Percentiles rank a stretch among this genome's conserved stretches.
Conservation (phyloP, 2,329 filamentous ascomycete genomes). For the Hymenoscyphus albidus region DNA sequence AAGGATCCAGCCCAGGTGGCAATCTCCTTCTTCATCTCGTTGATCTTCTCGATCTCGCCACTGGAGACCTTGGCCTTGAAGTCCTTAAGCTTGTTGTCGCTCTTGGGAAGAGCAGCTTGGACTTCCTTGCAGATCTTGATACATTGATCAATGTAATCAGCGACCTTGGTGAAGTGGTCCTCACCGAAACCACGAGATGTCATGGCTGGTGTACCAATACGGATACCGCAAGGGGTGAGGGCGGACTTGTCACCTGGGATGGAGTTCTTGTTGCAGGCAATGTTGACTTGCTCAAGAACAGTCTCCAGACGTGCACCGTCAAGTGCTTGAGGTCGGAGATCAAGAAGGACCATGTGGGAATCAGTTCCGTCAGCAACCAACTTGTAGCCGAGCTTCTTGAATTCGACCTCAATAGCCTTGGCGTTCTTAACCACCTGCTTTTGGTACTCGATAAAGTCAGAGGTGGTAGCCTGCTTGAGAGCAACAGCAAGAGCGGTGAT, state of each 20-base stretch:
- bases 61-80: conserved; percentile 89
- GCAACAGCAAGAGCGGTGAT: conserved; percentile 96
- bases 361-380: conserved; percentile 94
- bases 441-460: conserved; percentile 94
- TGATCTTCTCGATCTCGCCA: conserved; percentile 77
- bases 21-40: conserved; percentile 84
- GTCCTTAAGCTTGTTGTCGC: conserved; percentile 99
- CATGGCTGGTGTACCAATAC: conserved; percentile 97
- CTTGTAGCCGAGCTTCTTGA: conserved; percentile 87
- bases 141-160: conserved; percentile 79
- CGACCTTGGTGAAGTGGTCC: conserved; percentile 88
- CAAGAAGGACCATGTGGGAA: conserved; percentile 94
- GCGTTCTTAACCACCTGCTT: conserved; percentile 89
- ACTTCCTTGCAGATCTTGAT: conserved; percentile 89
- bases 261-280: conserved; percentile 99
- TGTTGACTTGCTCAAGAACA: conserved; percentile 95
- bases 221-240: conserved; percentile 88
- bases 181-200: conserved; percentile 90
- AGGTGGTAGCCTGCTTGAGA: conserved; percentile 84
- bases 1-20: conserved; percentile 80
- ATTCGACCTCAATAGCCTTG: conserved; percentile 79
- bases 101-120: conserved; percentile 82
- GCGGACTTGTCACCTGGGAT: conserved; percentile 97
- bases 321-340: conserved; percentile 80
- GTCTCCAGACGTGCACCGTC: conserved; percentile 95